Base-by-base conservation (phyloP, 257 asterid species). In the Henckelia pumila region DNA sequence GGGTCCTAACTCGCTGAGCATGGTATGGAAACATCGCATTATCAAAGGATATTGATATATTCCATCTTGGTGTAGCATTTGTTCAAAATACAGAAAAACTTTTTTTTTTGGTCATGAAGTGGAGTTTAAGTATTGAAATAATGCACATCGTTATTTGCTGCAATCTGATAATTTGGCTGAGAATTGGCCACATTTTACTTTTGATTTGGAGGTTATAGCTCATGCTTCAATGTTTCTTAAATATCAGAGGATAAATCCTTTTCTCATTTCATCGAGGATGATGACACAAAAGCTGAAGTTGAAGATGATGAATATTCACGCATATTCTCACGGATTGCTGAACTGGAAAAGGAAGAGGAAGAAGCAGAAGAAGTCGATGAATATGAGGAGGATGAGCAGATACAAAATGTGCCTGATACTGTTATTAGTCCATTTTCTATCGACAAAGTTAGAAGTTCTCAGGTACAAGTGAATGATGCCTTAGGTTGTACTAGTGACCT, bases 281-380 rank as follows among this genome's bases (percentile, higher is more conserved):
- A 76, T 64, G 76, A 58, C 64, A 59, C 61, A 47, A 71, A 59
- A 74, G 79, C 64, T 71, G 71, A 70, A 68, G 67, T 14, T 53
- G 84, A 87, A 59, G 97, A 89, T 71, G 87, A 89, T 49, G 96
- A 89, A 72, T 86, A 72, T 74, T 67, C 37, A 59, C 91, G 79
- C 26, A 83, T 92, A 66, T 67, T 80, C 20, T 56, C 88, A 61
- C 77, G 86, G 64, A 79, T 92, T 19, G 86, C 75, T 71, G 88
- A 87, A 75, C 92, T 90, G 56, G 97, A 93, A 78, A 88, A 72
- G 67, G 96, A 90, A 72, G 99, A 92, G 82, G 96, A 87, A 75
- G 95, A 81, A 77, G 89, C 89, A 77, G 94, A 80, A 77, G 66
- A 77, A 16, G 82, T 77, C 35, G 23, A 44, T 56, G 80, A 70